Evolutionary conservation across 768 basidiomycete species (phyloP).

Genomic region (Kwoniella sp.): DNA sequence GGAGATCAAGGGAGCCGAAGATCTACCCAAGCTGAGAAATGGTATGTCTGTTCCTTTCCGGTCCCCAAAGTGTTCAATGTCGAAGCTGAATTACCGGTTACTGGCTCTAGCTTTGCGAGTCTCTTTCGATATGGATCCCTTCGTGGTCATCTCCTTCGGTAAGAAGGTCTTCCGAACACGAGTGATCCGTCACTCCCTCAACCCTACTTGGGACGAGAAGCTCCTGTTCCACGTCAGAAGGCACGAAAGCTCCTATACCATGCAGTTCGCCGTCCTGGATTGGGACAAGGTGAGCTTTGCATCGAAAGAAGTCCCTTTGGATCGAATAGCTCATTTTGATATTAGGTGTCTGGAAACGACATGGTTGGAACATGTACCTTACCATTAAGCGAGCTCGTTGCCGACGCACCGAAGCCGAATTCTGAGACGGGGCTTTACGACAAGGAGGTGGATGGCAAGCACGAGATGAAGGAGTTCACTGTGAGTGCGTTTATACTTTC

Average conservation of each 20-base stretch:
- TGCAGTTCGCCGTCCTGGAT: constrained; percentile 83
- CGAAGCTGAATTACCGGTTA: constrained; percentile 7
- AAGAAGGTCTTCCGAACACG: constrained; percentile 92
- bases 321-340: constrained; percentile 1
- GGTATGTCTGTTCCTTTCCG: constrained; percentile 62
- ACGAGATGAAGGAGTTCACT: constrained; percentile 71
- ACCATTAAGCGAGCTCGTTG: constrained; percentile 71
- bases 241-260: constrained; percentile 76
- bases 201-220: constrained; percentile 93
- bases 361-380: constrained; percentile 78
- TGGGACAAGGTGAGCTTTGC: constrained; percentile 76
- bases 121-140: constrained; percentile 87
- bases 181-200: constrained; percentile 59
- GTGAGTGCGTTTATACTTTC: constrained; percentile 36
- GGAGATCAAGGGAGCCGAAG: constrained; percentile 80
- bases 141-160: constrained; percentile 91
- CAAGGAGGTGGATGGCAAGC: constrained; percentile 63
- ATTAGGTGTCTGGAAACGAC: constrained; percentile 66
- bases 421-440: constrained; percentile 63
- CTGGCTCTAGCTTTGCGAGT: constrained; percentile 40
- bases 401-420: constrained; percentile 68
- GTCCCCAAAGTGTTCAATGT: background rate
- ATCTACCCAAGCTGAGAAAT: constrained; percentile 82
- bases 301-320: background rate
- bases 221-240: constrained; percentile 89